These are phyloP conservation scores for cucumber (Cucumis sativus) DNA, from an alignment of 306 rosid species.

Conservation along the genomic window Cucumber_9930_V3 NC_026657.2:21865001-21865500, in stretches of 20 bases:
- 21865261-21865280: background rate
- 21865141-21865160: background rate
- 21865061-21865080: background rate
- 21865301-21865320: slow-evolving; percentile 2
- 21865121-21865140: background rate
- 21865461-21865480: background rate
- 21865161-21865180: background rate
- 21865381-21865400: background rate
- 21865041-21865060: background rate
- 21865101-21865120: background rate
- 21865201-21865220: background rate
- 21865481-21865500: slow-evolving; percentile 4
- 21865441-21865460: background rate
- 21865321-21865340: background rate
- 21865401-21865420: background rate
- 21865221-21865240: background rate
- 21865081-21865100: background rate
- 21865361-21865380: slow-evolving; percentile 3
- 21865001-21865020: background rate
- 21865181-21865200: background rate
- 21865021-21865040: background rate
- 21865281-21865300: background rate
- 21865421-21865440: background rate
- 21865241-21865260: background rate
- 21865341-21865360: background rate